Conservation (phyloP, 441 rosid genomes). For the Mallotus repandus region DNA sequence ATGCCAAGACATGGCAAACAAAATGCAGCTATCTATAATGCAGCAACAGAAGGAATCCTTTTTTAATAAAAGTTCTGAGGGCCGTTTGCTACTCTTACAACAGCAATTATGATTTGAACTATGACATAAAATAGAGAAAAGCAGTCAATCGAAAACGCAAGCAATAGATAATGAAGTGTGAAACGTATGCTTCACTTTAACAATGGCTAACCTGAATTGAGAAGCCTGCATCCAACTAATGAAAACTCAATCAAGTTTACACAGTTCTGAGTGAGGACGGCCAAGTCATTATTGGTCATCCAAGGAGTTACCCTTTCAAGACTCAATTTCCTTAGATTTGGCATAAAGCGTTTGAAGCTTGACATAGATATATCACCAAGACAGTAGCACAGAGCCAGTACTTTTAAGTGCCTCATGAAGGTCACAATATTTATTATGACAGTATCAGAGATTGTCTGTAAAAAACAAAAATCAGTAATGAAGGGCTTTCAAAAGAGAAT, state of each 20-base stretch:
- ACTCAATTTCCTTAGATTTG: conserved; percentile 54
- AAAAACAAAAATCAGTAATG: conserved; percentile 12
- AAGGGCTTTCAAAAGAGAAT: not conserved
- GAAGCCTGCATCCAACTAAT: conserved; percentile 61
- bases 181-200: conserved; percentile 6
- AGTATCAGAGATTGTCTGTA: conserved; percentile 64
- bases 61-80: not conserved
- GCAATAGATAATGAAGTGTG: not conserved
- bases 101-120: not conserved
- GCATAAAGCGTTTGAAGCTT: conserved; percentile 46
- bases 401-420: conserved; percentile 48
- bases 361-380: conserved; percentile 65
- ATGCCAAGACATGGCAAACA: not conserved
- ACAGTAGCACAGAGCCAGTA: conserved; percentile 61
- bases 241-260: conserved; percentile 57
- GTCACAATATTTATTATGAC: conserved; percentile 39
- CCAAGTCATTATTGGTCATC: conserved; percentile 66
- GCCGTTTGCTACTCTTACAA: conserved; percentile 1
- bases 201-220: conserved; percentile 47
- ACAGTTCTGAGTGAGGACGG: conserved; percentile 53
- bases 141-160: not conserved
- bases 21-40: not conserved
- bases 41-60: conserved; percentile 7
- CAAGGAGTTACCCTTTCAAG: conserved; percentile 74
- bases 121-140: not conserved